phyloP scores from a whole-genome alignment of 1,284 basidiomycete genomes.

The Laetiporus sulphureus region DNA sequence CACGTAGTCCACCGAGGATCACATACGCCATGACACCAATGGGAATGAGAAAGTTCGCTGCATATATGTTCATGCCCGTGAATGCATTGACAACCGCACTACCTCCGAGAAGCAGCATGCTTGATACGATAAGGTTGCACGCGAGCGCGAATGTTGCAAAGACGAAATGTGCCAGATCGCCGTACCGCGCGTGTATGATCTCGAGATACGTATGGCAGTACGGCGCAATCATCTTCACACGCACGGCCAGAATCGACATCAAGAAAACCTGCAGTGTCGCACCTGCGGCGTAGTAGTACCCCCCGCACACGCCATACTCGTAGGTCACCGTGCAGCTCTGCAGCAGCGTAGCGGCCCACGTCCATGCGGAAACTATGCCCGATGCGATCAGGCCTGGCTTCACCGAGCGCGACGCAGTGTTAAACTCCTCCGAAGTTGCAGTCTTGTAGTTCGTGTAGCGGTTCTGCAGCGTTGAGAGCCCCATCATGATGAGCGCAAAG shows the following conservation, averaged over 20 bases:
- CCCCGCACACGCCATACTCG: constrained; percentile 27
- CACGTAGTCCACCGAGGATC: constrained; percentile 12
- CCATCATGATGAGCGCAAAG: constrained; percentile 11
- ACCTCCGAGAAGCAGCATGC: constrained; percentile 18
- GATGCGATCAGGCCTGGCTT: constrained; percentile 51
- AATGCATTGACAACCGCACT: constrained; percentile 36
- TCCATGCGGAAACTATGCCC: constrained; percentile 41
- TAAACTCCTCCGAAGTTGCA: constrained; percentile 36
- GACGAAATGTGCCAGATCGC: constrained; percentile 1
- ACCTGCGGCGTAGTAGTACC: constrained; percentile 14
- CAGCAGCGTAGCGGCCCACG: constrained; percentile 26
- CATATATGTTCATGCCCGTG: constrained; percentile 38
- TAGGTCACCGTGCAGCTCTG: constrained; percentile 32
- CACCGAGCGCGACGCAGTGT: constrained; percentile 33
- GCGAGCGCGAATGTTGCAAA: constrained; percentile 23
- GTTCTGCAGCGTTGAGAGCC: constrained; percentile 8
- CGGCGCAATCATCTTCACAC: constrained; percentile 15
- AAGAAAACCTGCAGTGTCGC: constrained; percentile 34
- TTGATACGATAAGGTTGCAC: constrained; percentile 3
- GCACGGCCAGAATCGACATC: constrained; percentile 32
- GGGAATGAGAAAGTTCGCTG: constrained; percentile 18
- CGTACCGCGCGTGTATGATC: constrained; percentile 10
- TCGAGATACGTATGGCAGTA: constrained; percentile 16
- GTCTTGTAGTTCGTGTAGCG: constrained; percentile 13
- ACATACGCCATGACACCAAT: constrained; percentile 15